Base-by-base conservation (phyloP, 768 basidiomycete genomes). In the Boletus rubescentipes region DNA sequence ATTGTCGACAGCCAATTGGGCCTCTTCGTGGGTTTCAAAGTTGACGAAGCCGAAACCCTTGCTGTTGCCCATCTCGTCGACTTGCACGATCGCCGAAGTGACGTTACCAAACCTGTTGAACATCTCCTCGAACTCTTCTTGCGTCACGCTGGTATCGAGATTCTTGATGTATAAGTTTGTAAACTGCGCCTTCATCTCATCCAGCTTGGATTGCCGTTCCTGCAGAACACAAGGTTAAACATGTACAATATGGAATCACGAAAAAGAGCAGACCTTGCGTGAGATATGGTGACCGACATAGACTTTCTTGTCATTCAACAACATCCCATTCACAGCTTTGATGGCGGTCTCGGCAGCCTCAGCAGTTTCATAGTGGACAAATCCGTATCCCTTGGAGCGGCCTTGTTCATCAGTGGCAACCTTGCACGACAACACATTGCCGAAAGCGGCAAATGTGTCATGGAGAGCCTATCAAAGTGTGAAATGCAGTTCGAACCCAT, bases 121-220 rank as follows among this genome's bases (percentile, higher is more conserved):
- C 58, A 98, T 80, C 40, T 80, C 77, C 62, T 86, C 80, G 68
- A 99, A 96, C 65, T 97, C 91, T 18, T 91, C 89, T 63, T 93
- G 84, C 30, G 85, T 81, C 55, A 89, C 81, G 62, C 93, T 91
- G 43, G 81, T 67, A 69, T 95, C 93, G 61, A 99, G 72, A 77
- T 98, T 98, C 84, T 99, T 99, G 77, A 98, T 78, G 75, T 97
- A 99, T 57, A 99, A 81, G 78, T 99, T 99, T 70, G 97, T 99
- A 79, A 91, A 99, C 64, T 95, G 92, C 26, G 93, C 78, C 73
- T 90, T 93, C 85, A 93, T 91, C 77, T 99, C 96, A 67, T 98
- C 97, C 57, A 98, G 79, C 77, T 99, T 98, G 71, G 94, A 94
- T 77, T 96, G 93, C 61, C 97, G 90, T 76, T 98, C 97, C 86